Conservation (phyloP, 225 moss, liverwort and hornwort genomes). For the Physcomitrium patens region DNA sequence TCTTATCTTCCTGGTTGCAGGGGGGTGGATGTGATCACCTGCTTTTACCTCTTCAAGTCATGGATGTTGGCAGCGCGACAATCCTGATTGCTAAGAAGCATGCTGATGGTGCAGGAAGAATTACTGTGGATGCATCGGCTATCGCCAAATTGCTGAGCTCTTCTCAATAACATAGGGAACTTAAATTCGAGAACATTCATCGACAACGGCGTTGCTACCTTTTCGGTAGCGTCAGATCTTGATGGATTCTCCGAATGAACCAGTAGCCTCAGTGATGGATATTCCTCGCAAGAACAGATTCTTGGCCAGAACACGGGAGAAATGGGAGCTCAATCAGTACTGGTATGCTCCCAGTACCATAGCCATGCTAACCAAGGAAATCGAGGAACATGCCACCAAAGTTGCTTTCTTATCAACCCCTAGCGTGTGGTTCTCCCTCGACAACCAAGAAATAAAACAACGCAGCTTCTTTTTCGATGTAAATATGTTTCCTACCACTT, state of each 20-base stretch:
- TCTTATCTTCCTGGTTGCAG: background rate
- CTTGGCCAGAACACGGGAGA: constrained; percentile 79
- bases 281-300: constrained; percentile 50
- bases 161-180: constrained; percentile 9
- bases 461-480: constrained; percentile 97
- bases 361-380: constrained; percentile 88
- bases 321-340: constrained; percentile 98
- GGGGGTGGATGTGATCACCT: background rate
- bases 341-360: constrained; percentile 96
- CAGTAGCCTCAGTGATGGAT: background rate
- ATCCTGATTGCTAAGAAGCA: constrained; percentile 9
- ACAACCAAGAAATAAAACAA: constrained; percentile 67
- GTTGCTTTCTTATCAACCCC: constrained; percentile 94
- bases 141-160: background rate
- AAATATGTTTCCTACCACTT: constrained; percentile 25
- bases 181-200: background rate
- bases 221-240: background rate
- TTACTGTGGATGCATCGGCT: constrained; percentile 6
- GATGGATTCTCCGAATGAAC: constrained; percentile 17
- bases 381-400: constrained; percentile 90
- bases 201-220: background rate
- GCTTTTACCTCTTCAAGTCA: background rate
- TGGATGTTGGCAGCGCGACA: constrained; percentile 1
- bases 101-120: constrained; percentile 18
- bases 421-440: constrained; percentile 96